These are phyloP conservation scores for Colletotrichum karsti DNA, from an alignment of 2,329 filamentous ascomycete species.

Conservation along the genomic window DNA sequence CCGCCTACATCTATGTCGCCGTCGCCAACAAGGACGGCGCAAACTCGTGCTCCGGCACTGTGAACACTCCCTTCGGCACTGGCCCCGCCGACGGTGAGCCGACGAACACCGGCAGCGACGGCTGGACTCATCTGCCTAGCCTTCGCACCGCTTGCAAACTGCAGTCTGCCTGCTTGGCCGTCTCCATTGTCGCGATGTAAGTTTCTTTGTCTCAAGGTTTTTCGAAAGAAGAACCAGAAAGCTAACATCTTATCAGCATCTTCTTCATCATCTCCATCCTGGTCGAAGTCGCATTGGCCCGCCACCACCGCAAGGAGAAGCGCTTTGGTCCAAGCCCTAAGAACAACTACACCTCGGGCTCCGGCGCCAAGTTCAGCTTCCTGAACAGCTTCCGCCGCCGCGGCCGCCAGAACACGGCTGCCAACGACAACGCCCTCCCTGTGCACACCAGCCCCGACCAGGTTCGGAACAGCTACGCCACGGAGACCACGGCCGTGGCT, in stretches of 20 bases:
- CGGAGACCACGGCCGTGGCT: slow-evolving; percentile 44
- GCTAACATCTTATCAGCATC: slow-evolving; percentile 53
- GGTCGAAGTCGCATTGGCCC: slow-evolving; percentile 73
- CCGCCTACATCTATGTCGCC: slow-evolving; percentile 83
- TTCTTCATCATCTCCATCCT: slow-evolving; percentile 80
- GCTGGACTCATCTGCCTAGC: slow-evolving; percentile 57
- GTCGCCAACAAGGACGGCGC: slow-evolving; percentile 76
- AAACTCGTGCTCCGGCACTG: slow-evolving; percentile 65
- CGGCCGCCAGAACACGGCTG: slow-evolving; percentile 37
- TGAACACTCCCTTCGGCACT: slow-evolving; percentile 75
- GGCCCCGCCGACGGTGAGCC: slow-evolving; percentile 62
- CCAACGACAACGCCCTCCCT: slow-evolving; percentile 44
- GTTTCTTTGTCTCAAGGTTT: slow-evolving; percentile 27
- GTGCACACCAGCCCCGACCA: slow-evolving; percentile 49
- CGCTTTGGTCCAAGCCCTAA: slow-evolving; percentile 64
- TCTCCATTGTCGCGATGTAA: slow-evolving; percentile 81
- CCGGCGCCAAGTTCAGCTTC: slow-evolving; percentile 44
- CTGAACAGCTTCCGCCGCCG: slow-evolving; percentile 43
- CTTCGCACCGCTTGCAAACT: slow-evolving; percentile 71
- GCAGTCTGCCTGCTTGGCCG: slow-evolving; percentile 79
- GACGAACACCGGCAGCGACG: slow-evolving; percentile 55
- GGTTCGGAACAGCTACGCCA: slow-evolving; percentile 54
- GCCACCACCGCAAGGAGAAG: slow-evolving; percentile 79
- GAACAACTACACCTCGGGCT: slow-evolving; percentile 68
- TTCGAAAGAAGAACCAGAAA: neutral